These are phyloP conservation scores for Mentha longifolia DNA, from an alignment of 257 asterid species.

Conservation along the genomic window DNA sequence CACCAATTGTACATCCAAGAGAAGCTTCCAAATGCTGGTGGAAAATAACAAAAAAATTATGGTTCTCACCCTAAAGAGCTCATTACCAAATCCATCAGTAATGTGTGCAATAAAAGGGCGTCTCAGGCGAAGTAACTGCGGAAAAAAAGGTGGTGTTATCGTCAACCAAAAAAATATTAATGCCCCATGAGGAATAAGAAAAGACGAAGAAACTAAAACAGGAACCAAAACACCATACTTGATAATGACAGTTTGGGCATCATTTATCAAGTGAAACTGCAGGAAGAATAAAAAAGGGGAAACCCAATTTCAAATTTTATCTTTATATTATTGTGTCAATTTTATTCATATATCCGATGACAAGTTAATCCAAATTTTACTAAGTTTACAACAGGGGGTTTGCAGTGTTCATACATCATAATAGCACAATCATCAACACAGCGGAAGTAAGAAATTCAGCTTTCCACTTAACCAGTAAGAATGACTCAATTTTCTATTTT, in stretches of 20 bases:
- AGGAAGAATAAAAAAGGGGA: background rate
- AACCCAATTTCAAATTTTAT: slow-evolving; percentile 3
- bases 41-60: slow-evolving; percentile 12
- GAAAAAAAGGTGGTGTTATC: slow-evolving; percentile 35
- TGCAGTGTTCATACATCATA: slow-evolving; percentile 13
- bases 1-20: slow-evolving; percentile 26
- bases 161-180: slow-evolving; percentile 25
- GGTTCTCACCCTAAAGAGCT: slow-evolving; percentile 76
- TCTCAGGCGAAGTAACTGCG: slow-evolving; percentile 82
- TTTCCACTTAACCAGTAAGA: slow-evolving; percentile 1
- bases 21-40: slow-evolving; percentile 24
- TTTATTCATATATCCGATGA: slow-evolving; percentile 12
- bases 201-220: background rate
- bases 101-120: slow-evolving; percentile 86
- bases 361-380: slow-evolving; percentile 1
- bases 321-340: background rate
- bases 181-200: background rate
- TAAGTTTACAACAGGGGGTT: slow-evolving; percentile 5
- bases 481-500: slow-evolving; percentile 1
- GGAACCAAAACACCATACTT: slow-evolving; percentile 18
- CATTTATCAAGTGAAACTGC: slow-evolving; percentile 19
- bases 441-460: background rate
- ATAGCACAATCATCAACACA: slow-evolving; percentile 21
- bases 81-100: slow-evolving; percentile 80
- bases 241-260: slow-evolving; percentile 22